phyloP scores from a whole-genome alignment of 768 basidiomycete species.

The Paxillus ammoniavirescens region DNA sequence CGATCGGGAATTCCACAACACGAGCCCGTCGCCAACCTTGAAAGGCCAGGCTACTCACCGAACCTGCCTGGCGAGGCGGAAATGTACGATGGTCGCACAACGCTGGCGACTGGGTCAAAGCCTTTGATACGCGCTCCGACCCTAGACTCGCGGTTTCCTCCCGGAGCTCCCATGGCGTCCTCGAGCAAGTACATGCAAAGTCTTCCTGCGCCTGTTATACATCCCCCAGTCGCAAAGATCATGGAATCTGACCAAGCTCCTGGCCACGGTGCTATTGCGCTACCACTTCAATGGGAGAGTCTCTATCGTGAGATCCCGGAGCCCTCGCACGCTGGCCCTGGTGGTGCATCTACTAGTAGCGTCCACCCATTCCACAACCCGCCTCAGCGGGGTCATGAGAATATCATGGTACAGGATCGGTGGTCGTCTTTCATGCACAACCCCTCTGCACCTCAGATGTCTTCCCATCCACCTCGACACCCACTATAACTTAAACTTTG shows the following conservation, averaged over 20 bases:
- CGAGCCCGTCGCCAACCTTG: constrained; percentile 13
- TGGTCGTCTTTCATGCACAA: constrained; percentile 42
- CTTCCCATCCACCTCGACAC: background rate
- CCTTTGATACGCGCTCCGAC: background rate
- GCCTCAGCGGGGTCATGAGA: constrained; percentile 9
- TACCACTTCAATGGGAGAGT: constrained; percentile 31
- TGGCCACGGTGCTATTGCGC: background rate
- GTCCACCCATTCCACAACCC: background rate
- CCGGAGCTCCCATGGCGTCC: background rate
- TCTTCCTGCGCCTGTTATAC: background rate
- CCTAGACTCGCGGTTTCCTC: background rate
- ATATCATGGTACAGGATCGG: constrained; percentile 35
- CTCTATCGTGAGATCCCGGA: constrained; percentile 37
- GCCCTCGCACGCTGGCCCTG: background rate
- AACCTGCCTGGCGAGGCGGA: constrained; percentile 26
- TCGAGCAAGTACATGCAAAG: background rate
- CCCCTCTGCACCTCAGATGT: background rate
- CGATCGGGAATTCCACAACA: constrained; percentile 15
- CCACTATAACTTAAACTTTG: background rate
- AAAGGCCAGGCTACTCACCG: background rate
- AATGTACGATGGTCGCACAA: constrained; percentile 35
- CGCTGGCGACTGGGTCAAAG: constrained; percentile 18
- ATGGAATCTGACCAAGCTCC: background rate
- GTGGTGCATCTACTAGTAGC: background rate
- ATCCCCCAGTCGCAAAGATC: background rate